Evolutionary conservation across 352 stramenopile genomes (phyloP).

Genomic region (Pythium insidiosum): DNA sequence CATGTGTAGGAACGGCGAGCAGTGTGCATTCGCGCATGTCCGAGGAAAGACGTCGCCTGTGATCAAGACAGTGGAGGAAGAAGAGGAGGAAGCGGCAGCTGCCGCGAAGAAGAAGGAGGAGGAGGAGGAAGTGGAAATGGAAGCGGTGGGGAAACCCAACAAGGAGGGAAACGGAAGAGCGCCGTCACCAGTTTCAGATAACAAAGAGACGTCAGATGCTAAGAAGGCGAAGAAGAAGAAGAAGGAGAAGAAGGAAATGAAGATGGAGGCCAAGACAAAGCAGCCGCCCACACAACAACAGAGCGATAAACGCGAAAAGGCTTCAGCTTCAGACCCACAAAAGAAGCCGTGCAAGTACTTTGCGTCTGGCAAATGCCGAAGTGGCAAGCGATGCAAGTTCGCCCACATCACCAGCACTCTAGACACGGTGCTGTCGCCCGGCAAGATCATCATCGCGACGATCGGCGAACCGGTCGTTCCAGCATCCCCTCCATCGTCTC

Average conservation of each 20-base stretch:
- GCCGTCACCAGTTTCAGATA: too few relatives aligned
- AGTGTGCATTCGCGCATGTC: too few relatives aligned
- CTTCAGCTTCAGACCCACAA: too few relatives aligned
- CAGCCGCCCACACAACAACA: too few relatives aligned
- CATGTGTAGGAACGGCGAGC: too few relatives aligned
- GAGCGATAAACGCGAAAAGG: neutral
- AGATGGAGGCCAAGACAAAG: too few relatives aligned
- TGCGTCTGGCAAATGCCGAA: conserved; percentile 30
- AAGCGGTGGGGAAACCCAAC: conserved; percentile 4
- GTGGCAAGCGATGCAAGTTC: conserved; percentile 62
- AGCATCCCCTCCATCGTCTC: too few relatives aligned
- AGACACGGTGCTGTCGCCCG: neutral
- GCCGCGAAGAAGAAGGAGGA: neutral
- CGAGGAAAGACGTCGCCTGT: too few relatives aligned
- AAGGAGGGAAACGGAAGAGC: too few relatives aligned
- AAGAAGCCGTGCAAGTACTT: conserved; percentile 40
- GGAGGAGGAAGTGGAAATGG: neutral
- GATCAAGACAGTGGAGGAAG: neutral
- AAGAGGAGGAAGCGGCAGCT: neutral
- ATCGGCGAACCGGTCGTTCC: conserved; percentile 2
- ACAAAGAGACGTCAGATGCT: too few relatives aligned
- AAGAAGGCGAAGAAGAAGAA: conserved; percentile 11
- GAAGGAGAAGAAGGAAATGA: conserved; percentile 5
- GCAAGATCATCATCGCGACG: conserved; percentile 6
- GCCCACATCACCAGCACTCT: conserved; percentile 16